Evolutionary conservation across 441 rosid species (phyloP), one percentile per base, ranked within the genome.

Genomic region (Croton laevigatus): DNA sequence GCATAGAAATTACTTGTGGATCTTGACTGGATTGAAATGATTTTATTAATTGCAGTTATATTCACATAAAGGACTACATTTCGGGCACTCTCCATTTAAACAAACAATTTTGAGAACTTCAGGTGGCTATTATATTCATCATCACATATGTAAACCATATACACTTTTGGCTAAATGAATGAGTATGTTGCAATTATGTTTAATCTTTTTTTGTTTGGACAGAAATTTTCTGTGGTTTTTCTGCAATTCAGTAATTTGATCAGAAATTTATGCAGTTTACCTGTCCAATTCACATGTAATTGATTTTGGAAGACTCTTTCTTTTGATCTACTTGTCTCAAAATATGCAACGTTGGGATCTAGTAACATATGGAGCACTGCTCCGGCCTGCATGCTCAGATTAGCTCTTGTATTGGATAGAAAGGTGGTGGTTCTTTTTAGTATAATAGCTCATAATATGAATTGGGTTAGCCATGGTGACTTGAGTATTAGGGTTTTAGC

Each of bases 21-120:
- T 38, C 45, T 53, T 46, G 13, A 22, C 13, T 2, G 4, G 53
- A 7, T 70, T 66, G 8, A 19, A 23, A 22, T 11, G 45, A 40
- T 74, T 73, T 69, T 9, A 6, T 46, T 42, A 45, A 51, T 57
- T 76, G 83, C 95, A 89, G 98, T 62, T 76, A 27, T 59, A 69
- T 17, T 61, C 62, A 38, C 64, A 32, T 68, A 83, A 74, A 73
- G 82, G 78, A 44, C 73, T 72, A 71, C 27, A 27, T 20, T 52
- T 67, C 66, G 80, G 81, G 60, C 73, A 69, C 59, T 60, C 75
- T 72, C 59, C 79, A 37, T 53, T 53, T 80, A 78, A 68, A 32
- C 71, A 7, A 37, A 66, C 19, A 38, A 73, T 73, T 66, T 72
- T 78, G 72, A 78, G 66, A 57, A 74, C 73, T 73, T 74, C 84